Conservation (phyloP, 2,329 filamentous ascomycete species). For the Rutstroemia sp. region DNA sequence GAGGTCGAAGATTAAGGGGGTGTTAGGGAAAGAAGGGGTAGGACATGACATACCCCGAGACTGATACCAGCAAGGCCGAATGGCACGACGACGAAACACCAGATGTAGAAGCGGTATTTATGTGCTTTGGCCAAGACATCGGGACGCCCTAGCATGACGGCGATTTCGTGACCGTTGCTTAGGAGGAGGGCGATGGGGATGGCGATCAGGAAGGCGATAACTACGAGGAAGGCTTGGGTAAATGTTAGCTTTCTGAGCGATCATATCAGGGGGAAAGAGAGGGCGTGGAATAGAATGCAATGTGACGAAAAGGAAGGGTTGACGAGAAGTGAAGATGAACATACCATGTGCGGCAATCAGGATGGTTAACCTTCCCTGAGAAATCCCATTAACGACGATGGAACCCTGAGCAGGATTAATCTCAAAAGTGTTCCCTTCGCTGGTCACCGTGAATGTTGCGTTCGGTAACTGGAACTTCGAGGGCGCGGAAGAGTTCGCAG, state of each 20-base stretch:
- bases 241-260: background rate
- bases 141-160: background rate
- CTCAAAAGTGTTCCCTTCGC: background rate
- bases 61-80: background rate
- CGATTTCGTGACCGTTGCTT: conserved; percentile 3
- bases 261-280: background rate
- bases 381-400: background rate
- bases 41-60: background rate
- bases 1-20: background rate
- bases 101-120: background rate
- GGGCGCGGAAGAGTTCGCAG: background rate
- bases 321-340: background rate
- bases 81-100: background rate
- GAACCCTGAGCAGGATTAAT: background rate
- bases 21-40: background rate
- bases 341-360: conserved; percentile 5
- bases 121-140: conserved; percentile 1
- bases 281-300: too few species aligned
- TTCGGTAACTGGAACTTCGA: background rate
- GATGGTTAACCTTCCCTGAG: background rate
- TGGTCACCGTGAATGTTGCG: background rate
- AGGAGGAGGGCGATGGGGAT: background rate
- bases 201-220: conserved; percentile 1
- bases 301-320: background rate
- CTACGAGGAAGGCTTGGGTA: background rate